Percentiles rank a stretch among this genome's conserved stretches.
Conservation (phyloP, 257 asterid genomes). For the Jacaranda copaia region DNA sequence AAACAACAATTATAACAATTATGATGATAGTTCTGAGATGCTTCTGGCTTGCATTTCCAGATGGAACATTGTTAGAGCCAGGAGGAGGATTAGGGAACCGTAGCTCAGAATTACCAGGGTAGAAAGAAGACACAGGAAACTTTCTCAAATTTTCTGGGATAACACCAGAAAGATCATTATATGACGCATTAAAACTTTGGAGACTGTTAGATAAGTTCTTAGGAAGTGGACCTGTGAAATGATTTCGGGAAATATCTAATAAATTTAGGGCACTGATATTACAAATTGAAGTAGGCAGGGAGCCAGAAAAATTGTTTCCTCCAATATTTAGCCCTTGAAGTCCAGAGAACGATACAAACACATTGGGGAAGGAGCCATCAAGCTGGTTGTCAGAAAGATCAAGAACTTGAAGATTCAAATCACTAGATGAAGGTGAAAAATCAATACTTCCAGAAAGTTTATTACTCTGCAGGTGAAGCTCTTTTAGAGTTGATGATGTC, state of each 20-base stretch:
- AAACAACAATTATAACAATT: conserved; percentile 68
- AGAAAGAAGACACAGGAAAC: conserved; percentile 73
- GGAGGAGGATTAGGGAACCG: conserved; percentile 82
- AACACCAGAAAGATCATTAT: conserved; percentile 80
- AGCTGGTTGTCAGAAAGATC: conserved; percentile 78
- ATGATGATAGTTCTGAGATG: conserved; percentile 54
- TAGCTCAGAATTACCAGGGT: conserved; percentile 70
- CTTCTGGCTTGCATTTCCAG: conserved; percentile 43
- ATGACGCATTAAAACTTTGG: conserved; percentile 80
- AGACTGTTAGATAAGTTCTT: conserved; percentile 65
- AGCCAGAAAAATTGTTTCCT: conserved; percentile 80
- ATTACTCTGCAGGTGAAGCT: conserved; percentile 79
- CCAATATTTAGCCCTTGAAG: conserved; percentile 70
- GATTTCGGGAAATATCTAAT: conserved; percentile 72
- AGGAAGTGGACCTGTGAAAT: conserved; percentile 78
- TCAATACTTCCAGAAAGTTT: conserved; percentile 62
- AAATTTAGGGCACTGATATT: conserved; percentile 53
- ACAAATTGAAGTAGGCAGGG: conserved; percentile 70
- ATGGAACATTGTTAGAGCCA: conserved; percentile 53
- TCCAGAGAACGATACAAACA: conserved; percentile 58
- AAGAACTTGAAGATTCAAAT: conserved; percentile 58
- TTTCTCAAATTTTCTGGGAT: conserved; percentile 89
- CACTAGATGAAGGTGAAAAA: conserved; percentile 57
- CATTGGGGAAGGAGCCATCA: conserved; percentile 67
- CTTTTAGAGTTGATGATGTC: conserved; percentile 68